These are phyloP conservation scores for Trametes pubescens DNA, from an alignment of 1,284 basidiomycete genomes.

Conservation along the genomic window DNA sequence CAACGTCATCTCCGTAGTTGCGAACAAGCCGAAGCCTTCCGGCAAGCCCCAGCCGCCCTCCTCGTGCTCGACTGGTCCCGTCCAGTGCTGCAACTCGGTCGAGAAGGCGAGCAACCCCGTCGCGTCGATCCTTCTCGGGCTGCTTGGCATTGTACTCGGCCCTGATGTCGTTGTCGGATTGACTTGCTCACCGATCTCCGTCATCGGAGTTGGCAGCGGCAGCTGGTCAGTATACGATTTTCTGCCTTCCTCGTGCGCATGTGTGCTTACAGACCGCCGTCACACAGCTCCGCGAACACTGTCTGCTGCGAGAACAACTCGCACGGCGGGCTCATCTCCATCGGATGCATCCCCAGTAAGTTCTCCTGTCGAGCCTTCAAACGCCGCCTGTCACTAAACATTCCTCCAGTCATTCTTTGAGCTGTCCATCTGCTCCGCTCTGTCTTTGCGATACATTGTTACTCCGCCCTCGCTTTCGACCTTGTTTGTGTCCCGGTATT, in stretches of 20 bases:
- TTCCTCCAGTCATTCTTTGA: conserved; percentile 6
- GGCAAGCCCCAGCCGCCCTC: conserved; percentile 9
- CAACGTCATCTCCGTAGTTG: conserved; percentile 6
- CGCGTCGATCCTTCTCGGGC: conserved; percentile 27
- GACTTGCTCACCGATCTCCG: conserved; percentile 38
- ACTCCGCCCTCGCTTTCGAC: neutral
- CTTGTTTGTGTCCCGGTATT: neutral
- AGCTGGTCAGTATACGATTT: conserved; percentile 29
- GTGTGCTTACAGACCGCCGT: too few species aligned
- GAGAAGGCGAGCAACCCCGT: conserved; percentile 19
- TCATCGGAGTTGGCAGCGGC: conserved; percentile 35
- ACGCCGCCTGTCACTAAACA: neutral
- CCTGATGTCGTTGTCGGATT: conserved; percentile 37
- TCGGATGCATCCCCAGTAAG: conserved; percentile 31
- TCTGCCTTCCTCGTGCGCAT: neutral
- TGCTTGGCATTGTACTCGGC: conserved; percentile 37
- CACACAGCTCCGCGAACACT: conserved; percentile 14
- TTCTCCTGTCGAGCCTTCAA: neutral
- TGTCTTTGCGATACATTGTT: neutral
- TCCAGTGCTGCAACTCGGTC: conserved; percentile 41
- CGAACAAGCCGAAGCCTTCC: conserved; percentile 21
- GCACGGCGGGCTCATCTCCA: conserved; percentile 28
- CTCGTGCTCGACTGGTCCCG: conserved; percentile 39
- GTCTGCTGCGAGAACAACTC: conserved; percentile 33
- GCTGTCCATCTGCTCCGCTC: neutral